These are phyloP conservation scores for Citeromyces hawaiiensis DNA, from an alignment of 1,139 yeast species.

Conservation along the genomic window DNA sequence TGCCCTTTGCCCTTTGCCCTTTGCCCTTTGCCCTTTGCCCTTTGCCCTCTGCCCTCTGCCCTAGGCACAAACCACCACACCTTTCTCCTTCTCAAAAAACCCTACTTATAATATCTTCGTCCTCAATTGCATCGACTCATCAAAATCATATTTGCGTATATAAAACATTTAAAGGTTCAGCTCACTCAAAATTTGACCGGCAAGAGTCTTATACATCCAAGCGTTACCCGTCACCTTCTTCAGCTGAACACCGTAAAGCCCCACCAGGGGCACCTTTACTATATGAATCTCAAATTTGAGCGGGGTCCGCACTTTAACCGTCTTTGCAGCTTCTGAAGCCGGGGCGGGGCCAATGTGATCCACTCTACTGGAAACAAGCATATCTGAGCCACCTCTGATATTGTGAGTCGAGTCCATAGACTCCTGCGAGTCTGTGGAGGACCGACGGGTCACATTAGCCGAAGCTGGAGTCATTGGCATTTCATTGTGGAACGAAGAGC, in stretches of 20 bases:
- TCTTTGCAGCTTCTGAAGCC: conserved; percentile 2
- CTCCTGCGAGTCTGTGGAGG: conserved; percentile 26
- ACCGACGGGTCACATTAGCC: conserved; percentile 13
- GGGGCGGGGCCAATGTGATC: conserved; percentile 23
- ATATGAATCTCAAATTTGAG: conserved; percentile 85
- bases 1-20: no score
- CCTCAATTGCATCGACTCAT: no score
- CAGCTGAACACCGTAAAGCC: conserved; percentile 88
- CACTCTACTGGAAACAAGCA: conserved; percentile 46
- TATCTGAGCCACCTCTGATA: conserved; percentile 46
- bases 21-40: no score
- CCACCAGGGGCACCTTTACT: conserved; percentile 84
- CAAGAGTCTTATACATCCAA: conserved; percentile 92
- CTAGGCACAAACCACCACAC: no score
- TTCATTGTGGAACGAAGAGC: conserved; percentile 4
- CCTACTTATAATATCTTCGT: no score
- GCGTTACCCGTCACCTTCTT: conserved; percentile 90
- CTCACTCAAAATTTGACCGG: conserved; percentile 72
- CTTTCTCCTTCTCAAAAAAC: no score
- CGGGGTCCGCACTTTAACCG: conserved; percentile 26
- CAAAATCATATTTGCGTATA: no score
- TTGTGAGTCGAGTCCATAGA: conserved; percentile 53
- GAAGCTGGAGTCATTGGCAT: conserved; percentile 32
- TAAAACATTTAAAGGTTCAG: conserved; percentile 44
- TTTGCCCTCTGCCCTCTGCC: no score